A percentile compares a stretch with the other conserved stretches of the same genome.
These are phyloP conservation scores for Geranium rotundifolium DNA, from an alignment of 345 rosid genomes.

Conservation along the genomic window DNA sequence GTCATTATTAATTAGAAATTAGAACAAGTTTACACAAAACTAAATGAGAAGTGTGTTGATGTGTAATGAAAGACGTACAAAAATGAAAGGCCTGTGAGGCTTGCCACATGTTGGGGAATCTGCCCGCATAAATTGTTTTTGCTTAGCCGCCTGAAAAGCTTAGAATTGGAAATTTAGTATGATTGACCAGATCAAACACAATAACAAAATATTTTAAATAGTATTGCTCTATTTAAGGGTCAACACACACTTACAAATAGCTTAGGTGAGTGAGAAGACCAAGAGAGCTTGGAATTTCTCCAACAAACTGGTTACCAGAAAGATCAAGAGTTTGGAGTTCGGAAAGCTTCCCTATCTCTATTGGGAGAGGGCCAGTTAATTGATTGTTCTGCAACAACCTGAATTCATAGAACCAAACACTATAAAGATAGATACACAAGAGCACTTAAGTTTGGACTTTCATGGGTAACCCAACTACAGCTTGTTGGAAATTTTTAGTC, in stretches of 20 bases:
- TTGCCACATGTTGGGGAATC: conserved; percentile 64
- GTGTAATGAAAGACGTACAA: conserved; percentile 34
- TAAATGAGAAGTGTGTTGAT: background rate
- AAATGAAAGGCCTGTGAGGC: conserved; percentile 80
- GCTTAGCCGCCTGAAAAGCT: conserved; percentile 62
- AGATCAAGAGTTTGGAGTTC: conserved; percentile 81
- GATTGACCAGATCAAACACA: conserved; percentile 6
- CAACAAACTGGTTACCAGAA: conserved; percentile 67
- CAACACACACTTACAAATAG: conserved; percentile 70
- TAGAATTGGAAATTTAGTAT: conserved; percentile 15
- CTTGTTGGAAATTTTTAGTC: too few relatives aligned
- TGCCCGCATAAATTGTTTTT: conserved; percentile 65
- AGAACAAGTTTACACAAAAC: background rate
- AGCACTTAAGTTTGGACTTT: too few relatives aligned
- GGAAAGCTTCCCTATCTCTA: conserved; percentile 54
- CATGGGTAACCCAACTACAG: too few relatives aligned
- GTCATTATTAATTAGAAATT: background rate
- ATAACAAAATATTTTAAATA: conserved; percentile 3
- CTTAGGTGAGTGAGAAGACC: conserved; percentile 57
- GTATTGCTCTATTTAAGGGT: conserved; percentile 1
- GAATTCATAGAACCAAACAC: background rate
- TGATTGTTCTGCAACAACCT: conserved; percentile 67
- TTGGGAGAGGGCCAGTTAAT: conserved; percentile 56
- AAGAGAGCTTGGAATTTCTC: conserved; percentile 71
- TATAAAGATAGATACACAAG: too few relatives aligned